Conservation (phyloP, 768 basidiomycete genomes). For the Tulasnella sp. region DNA sequence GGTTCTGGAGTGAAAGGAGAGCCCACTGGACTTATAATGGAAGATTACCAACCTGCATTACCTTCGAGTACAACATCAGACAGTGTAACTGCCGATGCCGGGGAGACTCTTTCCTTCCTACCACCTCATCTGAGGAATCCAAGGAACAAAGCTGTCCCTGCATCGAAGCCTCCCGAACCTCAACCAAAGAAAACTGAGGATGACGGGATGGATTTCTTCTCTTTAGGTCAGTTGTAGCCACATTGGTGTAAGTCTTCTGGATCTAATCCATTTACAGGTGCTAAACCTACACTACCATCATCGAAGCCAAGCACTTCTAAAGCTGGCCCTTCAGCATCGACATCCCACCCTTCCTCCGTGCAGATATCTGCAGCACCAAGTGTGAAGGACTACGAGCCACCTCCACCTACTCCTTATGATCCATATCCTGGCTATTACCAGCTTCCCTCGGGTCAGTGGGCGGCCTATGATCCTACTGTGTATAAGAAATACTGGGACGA, state of each 20-base stretch:
- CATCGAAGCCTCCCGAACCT: background rate
- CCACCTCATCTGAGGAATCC: slow-evolving; percentile 7
- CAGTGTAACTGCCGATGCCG: background rate
- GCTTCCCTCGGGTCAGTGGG: slow-evolving; percentile 68
- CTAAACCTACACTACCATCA: slow-evolving; percentile 1
- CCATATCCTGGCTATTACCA: slow-evolving; percentile 81
- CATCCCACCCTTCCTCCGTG: background rate
- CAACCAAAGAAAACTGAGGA: slow-evolving; percentile 6
- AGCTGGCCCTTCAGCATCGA: slow-evolving; percentile 6
- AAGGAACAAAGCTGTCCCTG: background rate
- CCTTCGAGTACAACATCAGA: background rate
- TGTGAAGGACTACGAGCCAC: slow-evolving; percentile 53
- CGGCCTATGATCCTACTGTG: slow-evolving; percentile 54
- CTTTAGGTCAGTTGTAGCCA: slow-evolving; percentile 19
- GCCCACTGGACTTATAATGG: background rate
- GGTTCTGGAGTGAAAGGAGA: background rate
- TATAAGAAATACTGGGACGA: slow-evolving; percentile 54
- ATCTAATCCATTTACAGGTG: background rate
- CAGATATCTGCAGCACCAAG: slow-evolving; percentile 41
- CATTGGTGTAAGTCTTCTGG: background rate
- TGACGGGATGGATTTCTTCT: slow-evolving; percentile 21
- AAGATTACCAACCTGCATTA: background rate
- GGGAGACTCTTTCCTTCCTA: slow-evolving; percentile 1
- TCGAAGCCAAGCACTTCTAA: background rate
- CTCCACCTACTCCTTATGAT: slow-evolving; percentile 60